Conservation (phyloP, 176 grass and related monocot genomes). For the Aegilops umbellulata region DNA sequence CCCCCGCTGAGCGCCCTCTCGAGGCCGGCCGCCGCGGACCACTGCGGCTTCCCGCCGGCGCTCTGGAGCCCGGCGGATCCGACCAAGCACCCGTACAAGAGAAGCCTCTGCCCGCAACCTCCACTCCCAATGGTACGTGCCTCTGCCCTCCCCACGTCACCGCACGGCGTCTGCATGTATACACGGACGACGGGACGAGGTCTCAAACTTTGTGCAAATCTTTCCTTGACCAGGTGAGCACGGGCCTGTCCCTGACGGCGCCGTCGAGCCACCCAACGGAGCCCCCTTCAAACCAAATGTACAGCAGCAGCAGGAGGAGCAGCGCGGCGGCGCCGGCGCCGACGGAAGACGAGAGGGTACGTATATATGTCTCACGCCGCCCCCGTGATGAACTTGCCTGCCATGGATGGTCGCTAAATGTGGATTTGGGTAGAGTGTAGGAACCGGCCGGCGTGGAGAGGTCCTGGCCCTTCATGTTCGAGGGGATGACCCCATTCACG, state of each 20-base stretch:
- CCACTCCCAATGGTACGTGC: slow-evolving; percentile 36
- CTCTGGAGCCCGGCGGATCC: slow-evolving; percentile 43
- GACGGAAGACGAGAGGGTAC: slow-evolving; percentile 52
- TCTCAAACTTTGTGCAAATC: not conserved
- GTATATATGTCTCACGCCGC: not conserved
- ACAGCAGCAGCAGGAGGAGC: slow-evolving; percentile 36
- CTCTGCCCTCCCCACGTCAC: not conserved
- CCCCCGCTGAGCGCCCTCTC: slow-evolving; percentile 24
- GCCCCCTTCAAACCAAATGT: slow-evolving; percentile 97
- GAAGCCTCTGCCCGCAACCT: slow-evolving; percentile 24
- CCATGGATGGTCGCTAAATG: slow-evolving; percentile 28
- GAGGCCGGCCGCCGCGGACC: slow-evolving; percentile 17
- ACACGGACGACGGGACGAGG: not conserved
- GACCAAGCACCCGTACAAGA: slow-evolving; percentile 34
- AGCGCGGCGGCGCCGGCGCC: slow-evolving; percentile 20
- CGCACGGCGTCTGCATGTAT: not conserved
- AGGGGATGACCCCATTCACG: slow-evolving; percentile 44
- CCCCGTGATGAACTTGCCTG: not conserved
- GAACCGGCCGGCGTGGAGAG: slow-evolving; percentile 49
- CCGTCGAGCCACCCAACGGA: slow-evolving; percentile 49
- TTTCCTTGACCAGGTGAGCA: slow-evolving; percentile 41
- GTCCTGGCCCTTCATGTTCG: slow-evolving; percentile 62
- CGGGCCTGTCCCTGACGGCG: slow-evolving; percentile 50
- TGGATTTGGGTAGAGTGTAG: slow-evolving; percentile 48
- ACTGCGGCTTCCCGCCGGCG: slow-evolving; percentile 28